A percentile compares a stretch with the other conserved stretches of the same genome.
phyloP scores from a whole-genome alignment of 495 filamentous ascomycete genomes.

The Tuber brumale region DNA sequence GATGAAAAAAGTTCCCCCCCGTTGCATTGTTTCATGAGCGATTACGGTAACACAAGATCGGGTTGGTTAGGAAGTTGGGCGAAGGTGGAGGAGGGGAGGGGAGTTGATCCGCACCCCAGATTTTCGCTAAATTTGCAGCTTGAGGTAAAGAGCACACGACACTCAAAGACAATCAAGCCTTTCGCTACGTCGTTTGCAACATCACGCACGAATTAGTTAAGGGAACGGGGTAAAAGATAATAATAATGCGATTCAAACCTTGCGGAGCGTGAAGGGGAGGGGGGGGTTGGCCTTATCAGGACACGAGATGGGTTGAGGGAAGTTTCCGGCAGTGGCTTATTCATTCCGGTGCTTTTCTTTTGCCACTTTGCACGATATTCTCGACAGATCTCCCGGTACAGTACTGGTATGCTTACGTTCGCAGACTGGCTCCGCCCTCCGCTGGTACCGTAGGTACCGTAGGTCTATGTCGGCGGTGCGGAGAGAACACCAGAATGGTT shows the following conservation, averaged over 20 bases:
- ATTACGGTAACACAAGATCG: neutral
- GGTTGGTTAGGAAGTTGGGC: neutral
- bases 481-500: neutral
- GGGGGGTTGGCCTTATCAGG: neutral
- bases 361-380: neutral
- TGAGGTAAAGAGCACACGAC: constrained; percentile 21
- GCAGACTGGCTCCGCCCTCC: neutral
- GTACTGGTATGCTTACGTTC: neutral
- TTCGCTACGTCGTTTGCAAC: neutral
- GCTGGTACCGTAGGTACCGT: neutral
- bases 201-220: neutral
- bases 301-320: neutral
- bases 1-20: neutral
- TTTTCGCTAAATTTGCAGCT: constrained; percentile 42
- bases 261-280: neutral
- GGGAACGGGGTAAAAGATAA: neutral
- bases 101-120: constrained; percentile 17
- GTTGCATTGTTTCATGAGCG: neutral
- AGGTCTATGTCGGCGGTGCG: neutral
- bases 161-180: neutral
- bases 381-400: neutral
- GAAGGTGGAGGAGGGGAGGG: neutral
- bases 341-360: neutral
- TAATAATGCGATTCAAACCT: neutral
- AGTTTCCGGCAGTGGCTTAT: neutral